Conservation (phyloP, 2,329 filamentous ascomycete species). For the Xylaria sp. region DNA sequence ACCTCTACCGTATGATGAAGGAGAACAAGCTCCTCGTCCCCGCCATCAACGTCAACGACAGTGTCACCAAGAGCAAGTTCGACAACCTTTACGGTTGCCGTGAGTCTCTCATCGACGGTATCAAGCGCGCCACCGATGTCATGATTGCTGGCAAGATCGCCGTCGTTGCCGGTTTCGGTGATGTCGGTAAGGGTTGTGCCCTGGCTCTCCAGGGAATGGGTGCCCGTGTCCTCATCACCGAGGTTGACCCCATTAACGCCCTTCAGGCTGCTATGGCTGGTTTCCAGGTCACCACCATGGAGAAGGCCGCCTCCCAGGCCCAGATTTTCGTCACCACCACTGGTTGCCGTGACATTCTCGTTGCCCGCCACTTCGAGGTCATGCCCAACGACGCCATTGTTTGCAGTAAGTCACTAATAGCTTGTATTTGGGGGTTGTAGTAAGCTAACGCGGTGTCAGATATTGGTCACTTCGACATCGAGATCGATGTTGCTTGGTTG, state of each 20-base stretch:
- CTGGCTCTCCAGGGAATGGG: slow-evolving; percentile 96
- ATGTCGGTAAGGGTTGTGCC: slow-evolving; percentile 98
- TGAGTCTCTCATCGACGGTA: slow-evolving; percentile 97
- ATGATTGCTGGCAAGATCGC: slow-evolving; percentile 99
- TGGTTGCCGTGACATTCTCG: slow-evolving; percentile 97
- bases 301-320: slow-evolving; percentile 84
- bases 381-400: slow-evolving; percentile 99
- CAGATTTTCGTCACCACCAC: slow-evolving; percentile 99
- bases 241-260: slow-evolving; percentile 99
- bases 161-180: slow-evolving; percentile 96
- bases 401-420: slow-evolving; percentile 71
- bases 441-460: slow-evolving; percentile 53
- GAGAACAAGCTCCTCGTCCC: slow-evolving; percentile 87
- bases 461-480: slow-evolving; percentile 99
- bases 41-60: slow-evolving; percentile 99
- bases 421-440: slow-evolving; percentile 5
- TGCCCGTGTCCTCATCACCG: slow-evolving; percentile 93
- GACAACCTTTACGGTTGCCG: slow-evolving; percentile 99
- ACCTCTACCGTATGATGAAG: slow-evolving; percentile 98
- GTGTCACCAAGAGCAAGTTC: slow-evolving; percentile 99
- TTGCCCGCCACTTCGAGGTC: slow-evolving; percentile 86
- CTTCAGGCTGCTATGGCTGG: slow-evolving; percentile 98
- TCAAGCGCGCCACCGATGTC: slow-evolving; percentile 99
- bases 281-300: slow-evolving; percentile 97
- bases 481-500: slow-evolving; percentile 99